Evolutionary conservation across 73 alveolate species (phyloP), one percentile per base, ranked within the genome.

Genomic region (Paramecium pentaurelia): DNA sequence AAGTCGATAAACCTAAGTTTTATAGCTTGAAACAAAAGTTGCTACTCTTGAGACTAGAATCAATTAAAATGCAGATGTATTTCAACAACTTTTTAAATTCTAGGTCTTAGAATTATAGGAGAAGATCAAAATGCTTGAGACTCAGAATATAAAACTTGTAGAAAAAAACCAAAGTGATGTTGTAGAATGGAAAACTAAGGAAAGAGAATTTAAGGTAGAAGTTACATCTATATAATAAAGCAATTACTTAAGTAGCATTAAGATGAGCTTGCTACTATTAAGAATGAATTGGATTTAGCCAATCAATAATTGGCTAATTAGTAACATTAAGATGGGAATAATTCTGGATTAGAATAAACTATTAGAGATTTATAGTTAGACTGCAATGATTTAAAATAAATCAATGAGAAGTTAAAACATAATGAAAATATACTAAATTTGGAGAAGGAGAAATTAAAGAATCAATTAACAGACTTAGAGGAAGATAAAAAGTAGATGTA

Each of bases 121-220:
- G 27, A 68, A 68, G 84, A 34, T 68, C 11, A 68, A 68, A 68
- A 68, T 68, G 84, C 84, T 68, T 1, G 84, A 68, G 47, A 68
- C 54, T 5, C 11, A 68, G 47, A 68, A 68, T 68, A 4, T 68
- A 68, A 68, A 68, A 68, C 47, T 68, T 10, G 47, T 68, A 4
- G 84, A 68, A 68, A 68, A 68, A 34, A 68, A 68, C 28, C 49
- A 68, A n/a, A 68, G 84, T 68, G 84, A 68, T 68, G 84, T 68
- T 5, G 84, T 68, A 10, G 40, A 68, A 9, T 68, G 84, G 84
- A 68, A 34, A 34, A 68, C 84, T 11, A 68, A 68, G 28, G 84
- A 68, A 27, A 68, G 28, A 68, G 84, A 68, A 68, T 68, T 12
- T 68, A 68, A 68, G 22, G 84, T 68, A 68, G 30, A 18, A 18